Evolutionary conservation across 2,329 filamentous ascomycete genomes (phyloP).

Genomic region (Colletotrichum spinosum): DNA sequence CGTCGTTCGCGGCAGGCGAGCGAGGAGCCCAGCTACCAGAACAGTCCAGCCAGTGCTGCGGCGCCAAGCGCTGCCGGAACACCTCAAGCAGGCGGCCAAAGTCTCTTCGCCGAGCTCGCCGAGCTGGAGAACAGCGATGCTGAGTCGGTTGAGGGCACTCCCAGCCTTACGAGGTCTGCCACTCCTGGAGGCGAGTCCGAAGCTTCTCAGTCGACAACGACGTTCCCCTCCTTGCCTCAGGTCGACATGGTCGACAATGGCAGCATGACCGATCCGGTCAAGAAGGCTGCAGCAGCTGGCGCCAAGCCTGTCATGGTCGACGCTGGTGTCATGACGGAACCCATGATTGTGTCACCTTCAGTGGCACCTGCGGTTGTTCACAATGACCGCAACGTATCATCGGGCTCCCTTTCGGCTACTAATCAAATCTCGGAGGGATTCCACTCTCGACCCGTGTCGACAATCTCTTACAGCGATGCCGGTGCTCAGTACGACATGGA

Average conservation of each 20-base stretch:
- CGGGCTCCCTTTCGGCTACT: conserved; percentile 53
- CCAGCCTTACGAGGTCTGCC: conserved; percentile 61
- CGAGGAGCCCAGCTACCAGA: conserved; percentile 67
- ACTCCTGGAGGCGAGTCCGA: conserved; percentile 61
- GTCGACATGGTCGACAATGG: conserved; percentile 69
- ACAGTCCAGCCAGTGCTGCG: conserved; percentile 69
- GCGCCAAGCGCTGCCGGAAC: conserved; percentile 62
- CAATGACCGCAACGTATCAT: conserved; percentile 45
- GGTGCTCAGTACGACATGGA: conserved; percentile 65
- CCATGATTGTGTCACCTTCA: conserved; percentile 39
- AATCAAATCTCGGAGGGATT: conserved; percentile 41
- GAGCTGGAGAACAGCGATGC: conserved; percentile 83
- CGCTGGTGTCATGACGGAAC: conserved; percentile 58
- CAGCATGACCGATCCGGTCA: conserved; percentile 71
- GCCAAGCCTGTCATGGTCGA: conserved; percentile 52
- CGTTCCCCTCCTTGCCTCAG: conserved; percentile 62
- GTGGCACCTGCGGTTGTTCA: conserved; percentile 42
- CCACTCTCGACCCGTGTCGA: conserved; percentile 57
- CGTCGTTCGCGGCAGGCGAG: conserved; percentile 72
- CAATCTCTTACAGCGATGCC: conserved; percentile 63
- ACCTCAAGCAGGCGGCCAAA: conserved; percentile 72
- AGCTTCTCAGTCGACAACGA: conserved; percentile 55
- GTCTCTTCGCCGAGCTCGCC: conserved; percentile 89
- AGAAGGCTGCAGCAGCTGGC: conserved; percentile 33
- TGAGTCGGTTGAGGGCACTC: conserved; percentile 70